Evolutionary conservation across 352 stramenopile genomes (phyloP).

Genomic region (Phytopythium aichiense): DNA sequence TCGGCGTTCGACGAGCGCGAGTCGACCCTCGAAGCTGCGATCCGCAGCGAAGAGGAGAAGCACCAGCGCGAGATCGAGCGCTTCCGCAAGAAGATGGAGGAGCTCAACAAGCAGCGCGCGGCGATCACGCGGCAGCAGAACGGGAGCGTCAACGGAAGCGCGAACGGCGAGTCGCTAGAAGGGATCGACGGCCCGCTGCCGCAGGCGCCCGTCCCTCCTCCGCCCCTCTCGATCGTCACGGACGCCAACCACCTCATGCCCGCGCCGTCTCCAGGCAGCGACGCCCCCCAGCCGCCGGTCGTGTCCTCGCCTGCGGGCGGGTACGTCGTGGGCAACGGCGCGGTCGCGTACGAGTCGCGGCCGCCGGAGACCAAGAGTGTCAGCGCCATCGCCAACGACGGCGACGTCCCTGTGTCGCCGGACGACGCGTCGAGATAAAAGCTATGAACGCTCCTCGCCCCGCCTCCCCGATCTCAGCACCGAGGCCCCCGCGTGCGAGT

Average conservation of each 20-base stretch:
- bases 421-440: constrained; percentile 11
- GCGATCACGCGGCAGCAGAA: constrained; percentile 61
- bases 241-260: neutral
- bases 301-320: neutral
- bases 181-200: constrained; percentile 2
- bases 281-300: neutral
- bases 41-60: constrained; percentile 77
- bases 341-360: neutral
- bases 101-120: constrained; percentile 75
- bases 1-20: constrained; percentile 66
- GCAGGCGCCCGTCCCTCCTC: neutral
- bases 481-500: neutral
- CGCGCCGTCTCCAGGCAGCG: neutral
- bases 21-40: constrained; percentile 63
- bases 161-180: constrained; percentile 11
- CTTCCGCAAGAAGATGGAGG: constrained; percentile 80
- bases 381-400: neutral
- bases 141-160: constrained; percentile 20
- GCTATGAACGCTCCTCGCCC: constrained; percentile 7
- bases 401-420: neutral
- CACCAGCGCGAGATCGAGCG: constrained; percentile 81
- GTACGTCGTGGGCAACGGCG: neutral
- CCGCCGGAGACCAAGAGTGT: constrained; percentile 1
- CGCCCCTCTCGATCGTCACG: constrained; percentile 1
- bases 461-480: neutral